These are phyloP conservation scores for Penicillium canescens DNA, from an alignment of 495 filamentous ascomycete species.

Conservation along the genomic window DNA sequence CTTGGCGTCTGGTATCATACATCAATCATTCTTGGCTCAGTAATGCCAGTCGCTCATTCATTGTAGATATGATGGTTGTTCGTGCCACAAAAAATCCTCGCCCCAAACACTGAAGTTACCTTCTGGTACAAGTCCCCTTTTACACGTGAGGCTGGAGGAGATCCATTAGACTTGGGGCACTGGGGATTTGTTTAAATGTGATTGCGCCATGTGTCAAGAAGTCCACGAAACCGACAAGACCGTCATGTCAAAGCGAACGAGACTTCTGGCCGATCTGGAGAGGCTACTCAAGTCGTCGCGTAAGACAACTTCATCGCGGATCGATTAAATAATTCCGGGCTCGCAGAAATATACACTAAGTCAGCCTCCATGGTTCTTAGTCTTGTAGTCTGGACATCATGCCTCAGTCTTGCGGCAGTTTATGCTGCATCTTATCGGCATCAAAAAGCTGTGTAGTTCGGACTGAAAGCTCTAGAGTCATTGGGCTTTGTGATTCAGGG, in stretches of 20 bases:
- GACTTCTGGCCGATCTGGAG: constrained; percentile 6
- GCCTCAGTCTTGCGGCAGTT: constrained; percentile 26
- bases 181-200: constrained; percentile 56
- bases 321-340: constrained; percentile 16
- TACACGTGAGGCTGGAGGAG: constrained; percentile 16
- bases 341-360: constrained; percentile 32
- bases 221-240: constrained; percentile 10
- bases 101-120: constrained; percentile 50
- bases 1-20: constrained; percentile 57
- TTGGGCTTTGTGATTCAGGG: constrained; percentile 45
- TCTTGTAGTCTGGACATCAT: constrained; percentile 25
- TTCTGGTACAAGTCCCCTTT: constrained; percentile 33
- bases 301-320: background rate
- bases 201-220: constrained; percentile 42
- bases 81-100: constrained; percentile 50
- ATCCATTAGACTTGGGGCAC: constrained; percentile 17
- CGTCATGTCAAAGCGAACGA: constrained; percentile 10
- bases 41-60: constrained; percentile 50
- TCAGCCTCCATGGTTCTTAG: constrained; percentile 28
- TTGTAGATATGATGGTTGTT: constrained; percentile 61
- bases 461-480: constrained; percentile 32
- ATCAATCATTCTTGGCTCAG: constrained; percentile 56
- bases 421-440: constrained; percentile 7
- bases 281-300: constrained; percentile 3
- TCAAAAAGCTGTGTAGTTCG: constrained; percentile 25